phyloP scores from a whole-genome alignment of 225 moss, liverwort and hornwort species.

The Marchantia paleacea region DNA sequence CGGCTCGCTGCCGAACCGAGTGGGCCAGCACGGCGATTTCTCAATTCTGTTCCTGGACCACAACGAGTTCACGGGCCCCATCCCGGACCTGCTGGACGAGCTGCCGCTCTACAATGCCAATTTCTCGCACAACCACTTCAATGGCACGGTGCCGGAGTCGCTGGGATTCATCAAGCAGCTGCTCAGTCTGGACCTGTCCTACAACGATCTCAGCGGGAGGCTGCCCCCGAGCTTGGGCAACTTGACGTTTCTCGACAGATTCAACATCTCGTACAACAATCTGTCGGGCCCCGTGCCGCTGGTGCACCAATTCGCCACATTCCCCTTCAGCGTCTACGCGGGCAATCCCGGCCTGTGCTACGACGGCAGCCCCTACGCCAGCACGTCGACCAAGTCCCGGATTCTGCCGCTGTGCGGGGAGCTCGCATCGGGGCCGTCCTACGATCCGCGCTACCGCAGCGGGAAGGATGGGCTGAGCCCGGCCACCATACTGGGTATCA shows the following conservation, averaged over 20 bases:
- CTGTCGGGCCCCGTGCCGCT: conserved; percentile 54
- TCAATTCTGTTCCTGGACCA: conserved; percentile 54
- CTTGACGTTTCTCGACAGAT: conserved; percentile 45
- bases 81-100: conserved; percentile 46
- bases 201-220: conserved; percentile 53
- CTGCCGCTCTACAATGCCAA: conserved; percentile 65
- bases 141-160: conserved; percentile 50
- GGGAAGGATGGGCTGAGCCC: conserved; percentile 17
- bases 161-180: conserved; percentile 42
- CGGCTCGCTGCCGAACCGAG: conserved; percentile 47
- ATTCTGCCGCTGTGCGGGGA: conserved; percentile 30
- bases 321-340: conserved; percentile 41
- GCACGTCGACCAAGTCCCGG: conserved; percentile 19
- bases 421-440: too few species aligned
- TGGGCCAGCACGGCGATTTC: conserved; percentile 38
- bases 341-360: conserved; percentile 64
- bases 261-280: conserved; percentile 70
- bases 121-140: conserved; percentile 50
- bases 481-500: conserved; percentile 37
- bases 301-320: conserved; percentile 58
- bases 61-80: conserved; percentile 51
- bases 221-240: conserved; percentile 48
- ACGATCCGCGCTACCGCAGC: too few species aligned
- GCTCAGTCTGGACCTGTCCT: conserved; percentile 56
- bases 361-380: conserved; percentile 31